Conservation (phyloP, 2,329 filamentous ascomycete genomes). For the Simplicillium aogashimaense region DNA sequence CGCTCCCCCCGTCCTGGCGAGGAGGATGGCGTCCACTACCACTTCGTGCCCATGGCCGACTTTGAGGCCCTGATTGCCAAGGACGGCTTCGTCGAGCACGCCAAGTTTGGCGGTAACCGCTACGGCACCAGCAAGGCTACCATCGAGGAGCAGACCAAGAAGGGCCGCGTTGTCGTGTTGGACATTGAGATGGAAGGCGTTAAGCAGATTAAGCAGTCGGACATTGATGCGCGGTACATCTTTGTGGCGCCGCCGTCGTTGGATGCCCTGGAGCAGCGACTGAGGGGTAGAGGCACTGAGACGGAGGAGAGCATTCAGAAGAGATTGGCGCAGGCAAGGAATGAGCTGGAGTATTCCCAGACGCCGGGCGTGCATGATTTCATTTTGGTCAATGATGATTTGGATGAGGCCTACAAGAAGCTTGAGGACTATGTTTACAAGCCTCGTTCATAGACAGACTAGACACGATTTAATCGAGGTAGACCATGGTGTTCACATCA, state of each 20-base stretch:
- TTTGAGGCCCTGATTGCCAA: slow-evolving; percentile 60
- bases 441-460: slow-evolving; percentile 5
- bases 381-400: slow-evolving; percentile 29
- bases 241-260: slow-evolving; percentile 76
- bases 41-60: slow-evolving; percentile 57
- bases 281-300: slow-evolving; percentile 71
- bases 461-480: no score
- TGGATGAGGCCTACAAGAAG: slow-evolving; percentile 40
- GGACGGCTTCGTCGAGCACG: slow-evolving; percentile 75
- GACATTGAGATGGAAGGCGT: slow-evolving; percentile 98
- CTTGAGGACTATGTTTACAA: slow-evolving; percentile 40
- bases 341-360: slow-evolving; percentile 65
- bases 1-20: slow-evolving; percentile 67
- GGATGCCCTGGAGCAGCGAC: slow-evolving; percentile 61
- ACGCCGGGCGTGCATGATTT: slow-evolving; percentile 43
- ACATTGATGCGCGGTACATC: slow-evolving; percentile 67
- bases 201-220: slow-evolving; percentile 78
- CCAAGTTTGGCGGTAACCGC: slow-evolving; percentile 73
- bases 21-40: slow-evolving; percentile 68
- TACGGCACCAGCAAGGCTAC: slow-evolving; percentile 80
- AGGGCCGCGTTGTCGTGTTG: slow-evolving; percentile 68
- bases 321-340: slow-evolving; percentile 59
- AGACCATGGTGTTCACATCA: no score
- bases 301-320: slow-evolving; percentile 61
- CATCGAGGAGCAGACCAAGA: slow-evolving; percentile 63